phyloP scores from a whole-genome alignment of 108 stramenopile species.

The Stephanodiscus triporus region DNA sequence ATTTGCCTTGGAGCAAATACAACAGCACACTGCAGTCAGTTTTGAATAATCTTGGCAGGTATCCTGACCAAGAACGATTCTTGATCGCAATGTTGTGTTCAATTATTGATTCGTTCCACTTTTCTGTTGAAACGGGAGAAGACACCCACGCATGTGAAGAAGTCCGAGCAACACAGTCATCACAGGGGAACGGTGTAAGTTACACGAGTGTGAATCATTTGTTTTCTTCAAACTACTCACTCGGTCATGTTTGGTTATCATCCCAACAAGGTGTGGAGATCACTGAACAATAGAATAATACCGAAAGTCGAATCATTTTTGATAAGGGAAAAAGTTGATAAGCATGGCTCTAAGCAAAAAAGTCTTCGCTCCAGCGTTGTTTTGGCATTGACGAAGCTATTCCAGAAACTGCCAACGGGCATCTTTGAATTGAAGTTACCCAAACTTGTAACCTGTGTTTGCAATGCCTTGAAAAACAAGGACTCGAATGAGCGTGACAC shows the following conservation, averaged over 20 bases:
- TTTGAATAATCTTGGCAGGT: conserved; percentile 68
- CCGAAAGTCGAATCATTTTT: conserved; percentile 81
- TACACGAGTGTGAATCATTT: not conserved
- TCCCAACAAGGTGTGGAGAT: conserved; percentile 62
- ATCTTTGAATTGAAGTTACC: conserved; percentile 79
- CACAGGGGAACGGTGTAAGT: conserved; percentile 44
- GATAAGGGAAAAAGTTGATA: conserved; percentile 76
- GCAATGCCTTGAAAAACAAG: conserved; percentile 80
- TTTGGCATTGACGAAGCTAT: conserved; percentile 90
- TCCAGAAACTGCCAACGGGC: conserved; percentile 79
- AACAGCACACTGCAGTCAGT: conserved; percentile 63
- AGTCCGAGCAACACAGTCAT: conserved; percentile 4
- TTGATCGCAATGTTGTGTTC: conserved; percentile 77
- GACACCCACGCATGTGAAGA: conserved; percentile 15
- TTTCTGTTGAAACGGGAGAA: conserved; percentile 58
- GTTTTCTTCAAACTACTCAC: not conserved
- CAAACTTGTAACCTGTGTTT: conserved; percentile 81
- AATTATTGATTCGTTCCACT: conserved; percentile 86
- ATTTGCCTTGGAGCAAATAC: conserved; percentile 89
- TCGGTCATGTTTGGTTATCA: not conserved
- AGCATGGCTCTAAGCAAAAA: conserved; percentile 66
- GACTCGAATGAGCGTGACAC: conserved; percentile 88
- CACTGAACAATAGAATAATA: conserved; percentile 72
- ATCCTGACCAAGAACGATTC: conserved; percentile 78
- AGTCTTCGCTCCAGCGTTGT: conserved; percentile 84